These are phyloP conservation scores for Suillus bovinus DNA, from an alignment of 768 basidiomycete genomes.

Conservation along the genomic window DNA sequence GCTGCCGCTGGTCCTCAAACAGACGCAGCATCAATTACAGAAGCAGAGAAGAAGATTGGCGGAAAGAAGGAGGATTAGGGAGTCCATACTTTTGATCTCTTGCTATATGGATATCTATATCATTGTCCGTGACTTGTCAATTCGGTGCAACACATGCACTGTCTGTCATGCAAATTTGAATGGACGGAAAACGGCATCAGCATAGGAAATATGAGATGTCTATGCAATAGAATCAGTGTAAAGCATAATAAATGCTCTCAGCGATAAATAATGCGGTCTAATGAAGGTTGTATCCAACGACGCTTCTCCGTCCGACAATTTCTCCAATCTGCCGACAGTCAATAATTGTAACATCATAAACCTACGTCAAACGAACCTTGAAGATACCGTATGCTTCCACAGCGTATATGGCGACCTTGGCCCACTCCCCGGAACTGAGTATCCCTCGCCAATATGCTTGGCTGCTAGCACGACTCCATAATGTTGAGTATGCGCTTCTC, in stretches of 20 bases:
- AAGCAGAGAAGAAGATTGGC: constrained; percentile 83
- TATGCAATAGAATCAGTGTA: constrained; percentile 1
- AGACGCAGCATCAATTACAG: constrained; percentile 82
- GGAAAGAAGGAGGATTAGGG: constrained; percentile 77
- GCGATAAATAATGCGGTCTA: constrained; percentile 28
- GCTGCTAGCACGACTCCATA: constrained; percentile 64
- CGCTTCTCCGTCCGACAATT: constrained; percentile 77
- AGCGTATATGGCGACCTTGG: constrained; percentile 69
- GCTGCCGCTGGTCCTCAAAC: constrained; percentile 73
- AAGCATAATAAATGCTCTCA: background rate
- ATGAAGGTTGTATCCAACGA: constrained; percentile 77
- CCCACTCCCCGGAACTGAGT: constrained; percentile 63
- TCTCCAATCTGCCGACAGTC: constrained; percentile 68
- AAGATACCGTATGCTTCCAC: constrained; percentile 90
- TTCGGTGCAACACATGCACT: background rate
- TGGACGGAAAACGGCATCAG: background rate
- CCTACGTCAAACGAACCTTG: constrained; percentile 51
- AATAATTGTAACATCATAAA: background rate
- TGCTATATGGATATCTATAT: constrained; percentile 1
- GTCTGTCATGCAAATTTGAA: background rate
- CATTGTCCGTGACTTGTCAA: background rate
- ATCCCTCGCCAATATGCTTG: constrained; percentile 62
- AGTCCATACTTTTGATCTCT: constrained; percentile 9
- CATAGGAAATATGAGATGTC: background rate
- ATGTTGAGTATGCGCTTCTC: constrained; percentile 57